Conservation (phyloP, 2,329 filamentous ascomycete genomes). For the Neurospora sp. region DNA sequence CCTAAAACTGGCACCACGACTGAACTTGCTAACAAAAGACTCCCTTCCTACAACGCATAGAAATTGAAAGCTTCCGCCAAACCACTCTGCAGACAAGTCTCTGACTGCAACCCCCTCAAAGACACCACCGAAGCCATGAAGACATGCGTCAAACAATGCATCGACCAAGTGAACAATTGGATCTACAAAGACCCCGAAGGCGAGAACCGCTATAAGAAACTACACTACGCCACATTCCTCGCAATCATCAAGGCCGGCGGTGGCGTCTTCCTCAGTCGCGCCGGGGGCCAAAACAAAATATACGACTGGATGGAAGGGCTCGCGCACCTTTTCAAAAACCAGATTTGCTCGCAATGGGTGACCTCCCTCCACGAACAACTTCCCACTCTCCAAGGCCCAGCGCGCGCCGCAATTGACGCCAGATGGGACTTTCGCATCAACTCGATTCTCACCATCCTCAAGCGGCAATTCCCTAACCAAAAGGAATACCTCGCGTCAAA, state of each 20-base stretch:
- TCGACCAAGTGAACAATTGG: neutral
- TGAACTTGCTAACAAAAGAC: neutral
- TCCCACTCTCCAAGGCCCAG: neutral
- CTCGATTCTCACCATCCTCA: neutral
- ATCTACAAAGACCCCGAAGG: constrained; percentile 1
- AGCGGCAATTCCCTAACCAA: neutral
- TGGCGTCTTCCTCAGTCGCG: neutral
- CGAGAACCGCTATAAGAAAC: neutral
- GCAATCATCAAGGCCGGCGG: constrained; percentile 1
- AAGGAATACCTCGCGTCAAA: neutral
- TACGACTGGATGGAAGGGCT: neutral
- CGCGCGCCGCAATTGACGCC: neutral
- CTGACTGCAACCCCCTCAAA: neutral
- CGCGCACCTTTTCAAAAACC: neutral
- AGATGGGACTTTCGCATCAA: neutral
- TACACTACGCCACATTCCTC: neutral
- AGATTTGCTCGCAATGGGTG: neutral
- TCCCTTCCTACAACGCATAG: neutral
- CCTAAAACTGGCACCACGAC: neutral
- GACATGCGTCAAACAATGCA: neutral
- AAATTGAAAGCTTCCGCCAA: neutral
- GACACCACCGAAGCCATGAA: neutral
- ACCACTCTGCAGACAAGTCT: neutral
- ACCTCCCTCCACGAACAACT: neutral
- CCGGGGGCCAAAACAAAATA: neutral